Evolutionary conservation across 345 rosid genomes (phyloP).

Genomic region (Gossypium australe): DNA sequence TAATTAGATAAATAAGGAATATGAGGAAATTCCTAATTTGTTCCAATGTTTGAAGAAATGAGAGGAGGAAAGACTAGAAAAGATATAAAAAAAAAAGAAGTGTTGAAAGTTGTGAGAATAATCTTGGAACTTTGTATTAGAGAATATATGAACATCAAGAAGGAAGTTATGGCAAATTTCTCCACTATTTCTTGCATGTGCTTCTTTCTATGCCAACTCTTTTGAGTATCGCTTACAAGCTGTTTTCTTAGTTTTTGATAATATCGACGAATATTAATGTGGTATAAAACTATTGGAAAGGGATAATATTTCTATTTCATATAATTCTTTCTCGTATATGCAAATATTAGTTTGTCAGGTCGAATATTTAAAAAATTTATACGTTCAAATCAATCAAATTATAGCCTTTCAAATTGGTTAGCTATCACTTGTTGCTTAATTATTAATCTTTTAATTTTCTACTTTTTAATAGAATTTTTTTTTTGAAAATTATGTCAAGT

Average conservation of each 20-base stretch:
- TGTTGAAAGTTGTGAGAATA: background rate
- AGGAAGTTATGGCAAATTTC: background rate
- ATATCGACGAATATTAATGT: no score
- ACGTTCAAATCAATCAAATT: slow-evolving; percentile 3
- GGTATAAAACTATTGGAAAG: no score
- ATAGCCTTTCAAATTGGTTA: background rate
- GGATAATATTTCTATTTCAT: no score
- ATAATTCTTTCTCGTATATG: background rate
- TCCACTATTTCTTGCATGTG: background rate
- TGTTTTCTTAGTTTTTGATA: background rate
- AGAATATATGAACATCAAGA: background rate
- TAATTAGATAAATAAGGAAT: background rate
- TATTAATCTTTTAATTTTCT: background rate
- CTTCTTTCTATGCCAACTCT: background rate
- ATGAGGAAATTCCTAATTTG: no score
- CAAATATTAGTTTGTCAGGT: background rate
- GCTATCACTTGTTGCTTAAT: background rate
- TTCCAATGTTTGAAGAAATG: no score
- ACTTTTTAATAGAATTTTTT: background rate
- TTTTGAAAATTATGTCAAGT: background rate
- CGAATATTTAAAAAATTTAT: background rate
- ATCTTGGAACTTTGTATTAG: background rate
- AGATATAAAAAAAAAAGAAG: no score
- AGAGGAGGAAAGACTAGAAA: background rate
- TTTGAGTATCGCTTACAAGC: background rate